Percentiles rank a stretch among this genome's conserved stretches.
phyloP scores from a whole-genome alignment of 768 basidiomycete species.

The Trichaptum fuscoviolaceum region DNA sequence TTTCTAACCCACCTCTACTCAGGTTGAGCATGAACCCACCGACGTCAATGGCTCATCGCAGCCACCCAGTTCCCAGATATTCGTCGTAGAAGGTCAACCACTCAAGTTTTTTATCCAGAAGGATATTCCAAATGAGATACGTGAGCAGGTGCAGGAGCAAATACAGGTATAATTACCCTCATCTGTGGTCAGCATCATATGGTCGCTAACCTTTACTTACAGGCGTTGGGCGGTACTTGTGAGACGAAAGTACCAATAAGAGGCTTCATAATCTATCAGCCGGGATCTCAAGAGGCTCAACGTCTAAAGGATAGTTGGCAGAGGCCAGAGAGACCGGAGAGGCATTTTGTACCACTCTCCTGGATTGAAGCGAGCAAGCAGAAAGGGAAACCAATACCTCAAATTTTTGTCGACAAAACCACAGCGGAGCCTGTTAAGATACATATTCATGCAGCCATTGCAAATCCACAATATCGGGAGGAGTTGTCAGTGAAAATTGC shows the following conservation, averaged over 20 bases:
- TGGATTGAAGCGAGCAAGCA: slow-evolving; percentile 83
- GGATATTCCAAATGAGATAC: slow-evolving; percentile 61
- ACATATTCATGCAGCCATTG: slow-evolving; percentile 78
- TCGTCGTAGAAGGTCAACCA: neutral
- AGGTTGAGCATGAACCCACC: neutral
- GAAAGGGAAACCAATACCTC: neutral
- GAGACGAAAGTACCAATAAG: slow-evolving; percentile 74
- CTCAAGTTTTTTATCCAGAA: slow-evolving; percentile 81
- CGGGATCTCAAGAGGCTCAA: slow-evolving; percentile 63
- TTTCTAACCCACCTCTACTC: slow-evolving; percentile 3
- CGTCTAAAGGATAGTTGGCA: slow-evolving; percentile 75
- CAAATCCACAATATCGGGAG: slow-evolving; percentile 66
- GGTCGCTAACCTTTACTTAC: slow-evolving; percentile 6
- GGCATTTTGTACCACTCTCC: slow-evolving; percentile 76
- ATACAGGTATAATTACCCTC: slow-evolving; percentile 27
- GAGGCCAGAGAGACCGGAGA: slow-evolving; percentile 61
- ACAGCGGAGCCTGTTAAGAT: slow-evolving; percentile 50
- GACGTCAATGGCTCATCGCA: neutral
- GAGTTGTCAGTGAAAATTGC: slow-evolving; percentile 66
- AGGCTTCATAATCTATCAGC: slow-evolving; percentile 69
- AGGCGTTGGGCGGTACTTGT: slow-evolving; percentile 73
- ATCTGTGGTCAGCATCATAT: neutral
- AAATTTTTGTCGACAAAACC: neutral
- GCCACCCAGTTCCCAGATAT: neutral
- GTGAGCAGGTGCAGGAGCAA: slow-evolving; percentile 67